Percentiles rank a stretch among this genome's conserved stretches.
These are phyloP conservation scores for Daldinia decipiens DNA, from an alignment of 495 filamentous ascomycete genomes.

Conservation along the genomic window DNA sequence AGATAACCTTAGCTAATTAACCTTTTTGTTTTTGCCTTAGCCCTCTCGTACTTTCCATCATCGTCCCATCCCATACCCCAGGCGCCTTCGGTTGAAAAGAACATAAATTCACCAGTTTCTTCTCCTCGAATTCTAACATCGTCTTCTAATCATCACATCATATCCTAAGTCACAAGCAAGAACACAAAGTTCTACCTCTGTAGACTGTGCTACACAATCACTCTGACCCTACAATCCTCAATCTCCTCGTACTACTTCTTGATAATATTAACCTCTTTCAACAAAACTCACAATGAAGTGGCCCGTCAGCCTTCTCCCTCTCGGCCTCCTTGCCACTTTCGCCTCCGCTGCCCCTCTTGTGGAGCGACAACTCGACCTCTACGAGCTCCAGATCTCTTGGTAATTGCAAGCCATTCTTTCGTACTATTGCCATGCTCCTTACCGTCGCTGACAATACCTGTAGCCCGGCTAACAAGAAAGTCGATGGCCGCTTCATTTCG, in stretches of 20 bases:
- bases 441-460: constrained; percentile 9
- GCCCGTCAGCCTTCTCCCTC: constrained; percentile 33
- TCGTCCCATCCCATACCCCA: constrained; percentile 1
- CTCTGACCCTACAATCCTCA: background rate
- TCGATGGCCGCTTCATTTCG: constrained; percentile 44
- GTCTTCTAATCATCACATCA: constrained; percentile 5
- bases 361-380: constrained; percentile 43
- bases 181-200: background rate
- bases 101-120: constrained; percentile 35
- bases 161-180: background rate
- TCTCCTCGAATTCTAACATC: constrained; percentile 8
- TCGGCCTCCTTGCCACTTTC: constrained; percentile 41
- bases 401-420: constrained; percentile 24
- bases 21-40: constrained; percentile 9
- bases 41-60: background rate
- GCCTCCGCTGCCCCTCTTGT: constrained; percentile 38
- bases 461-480: constrained; percentile 39
- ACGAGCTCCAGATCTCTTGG: constrained; percentile 46
- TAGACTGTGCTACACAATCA: background rate
- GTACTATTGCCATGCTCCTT: background rate
- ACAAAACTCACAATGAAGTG: constrained; percentile 43
- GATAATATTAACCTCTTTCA: constrained; percentile 2
- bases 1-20: background rate
- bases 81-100: background rate
- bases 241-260: background rate